Conservation (phyloP, 495 filamentous ascomycete species). For the Achaetomiella virescens region DNA sequence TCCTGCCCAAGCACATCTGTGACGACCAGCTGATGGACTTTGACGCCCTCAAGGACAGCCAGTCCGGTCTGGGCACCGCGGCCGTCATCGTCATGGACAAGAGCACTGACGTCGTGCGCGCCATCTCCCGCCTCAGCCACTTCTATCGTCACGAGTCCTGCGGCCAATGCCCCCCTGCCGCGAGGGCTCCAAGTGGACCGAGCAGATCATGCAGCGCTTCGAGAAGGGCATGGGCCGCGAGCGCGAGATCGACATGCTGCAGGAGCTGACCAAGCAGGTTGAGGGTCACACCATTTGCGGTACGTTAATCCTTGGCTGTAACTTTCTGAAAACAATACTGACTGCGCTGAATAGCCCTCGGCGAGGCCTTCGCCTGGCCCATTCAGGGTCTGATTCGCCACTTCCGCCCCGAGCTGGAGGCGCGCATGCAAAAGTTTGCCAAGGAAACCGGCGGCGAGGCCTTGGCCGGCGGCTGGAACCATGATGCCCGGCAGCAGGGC, state of each 20-base stretch:
- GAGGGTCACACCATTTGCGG: constrained; percentile 98
- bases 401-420: constrained; percentile 92
- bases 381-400: constrained; percentile 96
- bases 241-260: constrained; percentile 97
- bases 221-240: constrained; percentile 81
- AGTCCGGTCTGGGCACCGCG: constrained; percentile 94
- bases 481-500: constrained; percentile 67
- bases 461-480: constrained; percentile 83
- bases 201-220: constrained; percentile 96
- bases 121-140: constrained; percentile 83
- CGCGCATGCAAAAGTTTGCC: constrained; percentile 70
- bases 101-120: constrained; percentile 88
- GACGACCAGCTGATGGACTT: constrained; percentile 98
- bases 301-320: constrained; percentile 33
- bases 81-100: constrained; percentile 99
- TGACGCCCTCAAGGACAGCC: constrained; percentile 94
- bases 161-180: constrained; percentile 95
- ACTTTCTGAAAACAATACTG: neutral
- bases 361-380: constrained; percentile 98
- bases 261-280: constrained; percentile 98
- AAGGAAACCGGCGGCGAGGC: constrained; percentile 61
- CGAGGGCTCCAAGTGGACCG: constrained; percentile 95
- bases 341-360: constrained; percentile 52
- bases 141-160: constrained; percentile 99
- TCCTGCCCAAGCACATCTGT: constrained; percentile 79